Base-by-base conservation (phyloP, 2,329 filamentous ascomycete genomes). In the Fusarium sp. region DNA sequence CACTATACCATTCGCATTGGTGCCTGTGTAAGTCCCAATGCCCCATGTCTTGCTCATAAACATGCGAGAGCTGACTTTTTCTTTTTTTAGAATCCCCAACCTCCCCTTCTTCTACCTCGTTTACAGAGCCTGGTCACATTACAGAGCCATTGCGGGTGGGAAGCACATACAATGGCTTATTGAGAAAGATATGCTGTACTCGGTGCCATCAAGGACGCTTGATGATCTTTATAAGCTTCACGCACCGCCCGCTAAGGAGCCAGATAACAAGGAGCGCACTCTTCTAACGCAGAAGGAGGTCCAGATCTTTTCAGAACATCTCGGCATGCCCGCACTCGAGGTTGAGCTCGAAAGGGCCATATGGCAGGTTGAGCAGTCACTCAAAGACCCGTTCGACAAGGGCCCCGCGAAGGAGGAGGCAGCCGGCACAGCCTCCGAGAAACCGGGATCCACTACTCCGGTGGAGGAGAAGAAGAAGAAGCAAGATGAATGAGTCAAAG, bases 21-120 rank as follows among this genome's bases (percentile, higher is more conserved):
- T 99, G 49, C 96, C 96, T 53, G 80, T 98, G 94, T 97, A 89
- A 84, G 94, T 86, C 40, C n/a, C 14, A 27, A 11, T 33, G 57
- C 40, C 40, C n/a, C 24, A 42, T 42, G 22, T 46, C 22, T 44
- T 14, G 20, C 58, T 31, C 17, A 62, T 27, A 36, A 49, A 33
- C 31, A 33, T 24, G 31, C 22, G 61, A 56, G 29, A 67, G 46
- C 46, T 53, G 51, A 49, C 14, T 14, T 9, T 33, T 27, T 22
- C 12, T 14, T 9, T 33, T 27, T 22, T 11, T 75, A 97, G 94
- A 71, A 88, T 98, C 72, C 95, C 96, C 38, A 98, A 99, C 80
- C 86, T 99, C 14, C 96, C 96, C 20, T 98, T 98, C 86, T 98
- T 98, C 86, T 99, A 98, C 82, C 89, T 98, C 44, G 90, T 90